A percentile compares a stretch with the other conserved stretches of the same genome.
These are phyloP conservation scores for Fusarium setosum DNA, from an alignment of 2,329 filamentous ascomycete genomes.

Conservation along the genomic window DNA sequence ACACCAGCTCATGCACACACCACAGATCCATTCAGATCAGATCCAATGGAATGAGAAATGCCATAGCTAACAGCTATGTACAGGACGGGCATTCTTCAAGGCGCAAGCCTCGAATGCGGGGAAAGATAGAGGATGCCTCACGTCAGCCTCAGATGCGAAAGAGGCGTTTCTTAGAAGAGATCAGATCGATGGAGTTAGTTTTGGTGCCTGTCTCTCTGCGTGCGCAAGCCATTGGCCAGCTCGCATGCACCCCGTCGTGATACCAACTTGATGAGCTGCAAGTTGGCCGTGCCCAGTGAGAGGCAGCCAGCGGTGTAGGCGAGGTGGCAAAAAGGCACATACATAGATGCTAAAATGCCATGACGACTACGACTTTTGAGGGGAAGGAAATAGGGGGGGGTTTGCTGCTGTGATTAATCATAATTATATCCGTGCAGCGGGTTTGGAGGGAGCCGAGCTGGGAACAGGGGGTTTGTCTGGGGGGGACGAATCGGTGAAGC, in stretches of 20 bases:
- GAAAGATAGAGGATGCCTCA: not conserved
- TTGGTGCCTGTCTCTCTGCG: not conserved
- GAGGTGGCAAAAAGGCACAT: not conserved
- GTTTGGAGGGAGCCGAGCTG: not conserved
- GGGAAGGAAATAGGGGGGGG: not conserved
- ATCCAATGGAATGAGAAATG: no score
- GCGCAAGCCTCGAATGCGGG: constrained; percentile 9
- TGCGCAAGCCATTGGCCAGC: not conserved
- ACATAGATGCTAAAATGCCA: not conserved
- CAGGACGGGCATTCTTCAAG: not conserved
- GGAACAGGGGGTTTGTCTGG: not conserved
- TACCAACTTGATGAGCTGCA: not conserved
- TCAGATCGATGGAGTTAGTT: not conserved
- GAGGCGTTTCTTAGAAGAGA: not conserved
- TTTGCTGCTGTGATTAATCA: not conserved
- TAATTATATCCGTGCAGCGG: not conserved
- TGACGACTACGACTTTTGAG: constrained; percentile 1
- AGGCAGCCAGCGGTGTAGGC: not conserved
- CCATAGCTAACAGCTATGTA: no score
- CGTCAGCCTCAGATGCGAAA: not conserved
- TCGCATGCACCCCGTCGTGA: not conserved
- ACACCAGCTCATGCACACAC: not conserved
- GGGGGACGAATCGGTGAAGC: not conserved
- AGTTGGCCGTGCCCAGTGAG: not conserved
- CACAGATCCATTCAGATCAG: no score